Evolutionary conservation across 2,329 filamentous ascomycete species (phyloP).

Genomic region (Colletotrichum nymphaeae): DNA sequence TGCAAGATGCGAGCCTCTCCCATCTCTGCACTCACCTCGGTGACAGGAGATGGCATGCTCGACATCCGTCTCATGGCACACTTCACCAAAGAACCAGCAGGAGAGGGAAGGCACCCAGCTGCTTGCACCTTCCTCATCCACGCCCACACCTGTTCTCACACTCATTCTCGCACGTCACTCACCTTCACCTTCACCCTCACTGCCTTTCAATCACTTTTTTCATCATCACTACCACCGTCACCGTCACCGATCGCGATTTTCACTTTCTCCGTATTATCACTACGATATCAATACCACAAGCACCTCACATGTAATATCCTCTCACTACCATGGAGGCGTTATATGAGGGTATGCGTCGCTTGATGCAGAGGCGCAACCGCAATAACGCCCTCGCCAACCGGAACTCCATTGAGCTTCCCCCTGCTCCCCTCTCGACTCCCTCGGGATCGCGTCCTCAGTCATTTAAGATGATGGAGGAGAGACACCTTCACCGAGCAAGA

Average conservation of each 20-base stretch:
- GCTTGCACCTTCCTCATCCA: not conserved
- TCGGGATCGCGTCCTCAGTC: slow-evolving; percentile 27
- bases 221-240: not conserved
- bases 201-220: not conserved
- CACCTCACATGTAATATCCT: not conserved
- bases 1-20: not conserved
- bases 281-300: not conserved
- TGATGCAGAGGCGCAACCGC: slow-evolving; percentile 24
- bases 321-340: slow-evolving; percentile 6
- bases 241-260: not conserved
- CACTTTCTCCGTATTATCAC: not conserved
- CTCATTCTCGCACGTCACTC: not conserved
- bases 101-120: not conserved
- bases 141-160: not conserved
- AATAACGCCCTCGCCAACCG: slow-evolving; percentile 13
- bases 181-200: not conserved
- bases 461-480: slow-evolving; percentile 7
- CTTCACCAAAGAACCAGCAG: not conserved
- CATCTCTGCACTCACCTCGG: slow-evolving; percentile 10
- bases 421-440: slow-evolving; percentile 26
- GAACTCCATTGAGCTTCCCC: slow-evolving; percentile 29
- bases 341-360: slow-evolving; percentile 27
- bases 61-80: not conserved
- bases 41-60: not conserved
- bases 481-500: slow-evolving; percentile 23